These are phyloP conservation scores for Suillus luteus DNA, from an alignment of 768 basidiomycete species.

Conservation along the genomic window DNA sequence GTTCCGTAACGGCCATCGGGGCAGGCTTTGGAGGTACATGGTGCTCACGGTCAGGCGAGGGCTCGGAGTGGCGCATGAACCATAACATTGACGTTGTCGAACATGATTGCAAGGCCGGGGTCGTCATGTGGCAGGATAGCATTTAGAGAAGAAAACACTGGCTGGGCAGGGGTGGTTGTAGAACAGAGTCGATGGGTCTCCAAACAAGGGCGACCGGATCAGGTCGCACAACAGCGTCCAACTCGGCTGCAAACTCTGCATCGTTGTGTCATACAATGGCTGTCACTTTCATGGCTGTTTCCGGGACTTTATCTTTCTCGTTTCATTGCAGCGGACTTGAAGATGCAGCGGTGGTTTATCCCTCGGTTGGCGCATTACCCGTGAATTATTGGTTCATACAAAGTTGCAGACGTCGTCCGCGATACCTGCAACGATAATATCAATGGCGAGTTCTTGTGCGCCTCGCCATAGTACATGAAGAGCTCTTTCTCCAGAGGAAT, in stretches of 20 bases:
- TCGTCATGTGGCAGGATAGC: conserved; percentile 26
- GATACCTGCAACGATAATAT: conserved; percentile 54
- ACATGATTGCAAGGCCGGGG: conserved; percentile 26
- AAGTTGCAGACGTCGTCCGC: conserved; percentile 53
- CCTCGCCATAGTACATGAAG: conserved; percentile 75
- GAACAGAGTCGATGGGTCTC: conserved; percentile 37
- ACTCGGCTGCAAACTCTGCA: conserved; percentile 53
- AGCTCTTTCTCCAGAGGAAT: conserved; percentile 77
- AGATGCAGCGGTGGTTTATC: conserved; percentile 34
- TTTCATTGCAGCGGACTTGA: conserved; percentile 52
- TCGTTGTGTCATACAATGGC: conserved; percentile 38
- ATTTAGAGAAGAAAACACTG: conserved; percentile 28
- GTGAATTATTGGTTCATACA: conserved; percentile 36
- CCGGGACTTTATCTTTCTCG: conserved; percentile 29
- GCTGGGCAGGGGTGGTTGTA: conserved; percentile 28
- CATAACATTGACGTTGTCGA: conserved; percentile 19
- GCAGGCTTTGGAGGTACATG: conserved; percentile 31
- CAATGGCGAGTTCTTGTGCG: conserved; percentile 60
- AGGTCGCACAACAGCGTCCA: conserved; percentile 50
- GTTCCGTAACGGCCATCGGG: conserved; percentile 31
- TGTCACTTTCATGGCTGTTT: conserved; percentile 36
- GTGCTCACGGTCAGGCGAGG: conserved; percentile 22
- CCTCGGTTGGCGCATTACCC: conserved; percentile 40
- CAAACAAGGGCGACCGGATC: conserved; percentile 59
- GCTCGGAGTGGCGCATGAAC: conserved; percentile 82